phyloP scores from a whole-genome alignment of 2,329 filamentous ascomycete species.

The Blumeriella jaapii region DNA sequence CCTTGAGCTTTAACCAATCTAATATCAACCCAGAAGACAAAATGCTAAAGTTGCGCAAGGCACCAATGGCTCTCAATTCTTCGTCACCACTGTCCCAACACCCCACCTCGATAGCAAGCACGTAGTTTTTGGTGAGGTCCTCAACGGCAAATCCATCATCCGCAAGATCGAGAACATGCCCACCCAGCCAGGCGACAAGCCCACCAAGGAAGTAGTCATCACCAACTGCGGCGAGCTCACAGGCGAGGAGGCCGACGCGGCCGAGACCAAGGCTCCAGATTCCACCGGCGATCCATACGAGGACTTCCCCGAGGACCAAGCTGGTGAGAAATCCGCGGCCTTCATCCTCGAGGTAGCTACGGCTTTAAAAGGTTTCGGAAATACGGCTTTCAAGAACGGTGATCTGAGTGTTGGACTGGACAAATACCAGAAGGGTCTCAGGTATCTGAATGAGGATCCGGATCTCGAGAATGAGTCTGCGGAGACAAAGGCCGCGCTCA shows the following conservation, averaged over 20 bases:
- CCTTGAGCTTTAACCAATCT: not conserved
- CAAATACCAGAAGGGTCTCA: constrained; percentile 90
- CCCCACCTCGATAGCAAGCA: constrained; percentile 94
- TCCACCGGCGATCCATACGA: constrained; percentile 83
- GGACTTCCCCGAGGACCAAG: constrained; percentile 85
- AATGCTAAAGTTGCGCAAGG: constrained; percentile 34
- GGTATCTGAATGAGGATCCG: constrained; percentile 80
- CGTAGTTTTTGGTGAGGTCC: constrained; percentile 91
- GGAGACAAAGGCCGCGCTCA: constrained; percentile 55
- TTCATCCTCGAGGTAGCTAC: constrained; percentile 68
- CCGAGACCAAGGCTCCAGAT: constrained; percentile 61
- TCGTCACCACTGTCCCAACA: constrained; percentile 90
- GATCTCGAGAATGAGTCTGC: constrained; percentile 60
- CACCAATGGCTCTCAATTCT: constrained; percentile 97
- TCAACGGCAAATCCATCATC: constrained; percentile 83
- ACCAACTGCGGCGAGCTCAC: constrained; percentile 76
- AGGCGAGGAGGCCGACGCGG: constrained; percentile 55
- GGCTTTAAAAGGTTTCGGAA: constrained; percentile 85
- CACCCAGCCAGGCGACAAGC: constrained; percentile 69
- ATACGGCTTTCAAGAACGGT: constrained; percentile 76
- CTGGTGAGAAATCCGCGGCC: constrained; percentile 45
- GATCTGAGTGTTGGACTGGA: constrained; percentile 61
- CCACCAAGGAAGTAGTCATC: constrained; percentile 60
- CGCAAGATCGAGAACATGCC: constrained; percentile 79
- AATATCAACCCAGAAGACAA: not conserved